Conservation (phyloP, 2,329 filamentous ascomycete species). For the Alternaria arborescens region DNA sequence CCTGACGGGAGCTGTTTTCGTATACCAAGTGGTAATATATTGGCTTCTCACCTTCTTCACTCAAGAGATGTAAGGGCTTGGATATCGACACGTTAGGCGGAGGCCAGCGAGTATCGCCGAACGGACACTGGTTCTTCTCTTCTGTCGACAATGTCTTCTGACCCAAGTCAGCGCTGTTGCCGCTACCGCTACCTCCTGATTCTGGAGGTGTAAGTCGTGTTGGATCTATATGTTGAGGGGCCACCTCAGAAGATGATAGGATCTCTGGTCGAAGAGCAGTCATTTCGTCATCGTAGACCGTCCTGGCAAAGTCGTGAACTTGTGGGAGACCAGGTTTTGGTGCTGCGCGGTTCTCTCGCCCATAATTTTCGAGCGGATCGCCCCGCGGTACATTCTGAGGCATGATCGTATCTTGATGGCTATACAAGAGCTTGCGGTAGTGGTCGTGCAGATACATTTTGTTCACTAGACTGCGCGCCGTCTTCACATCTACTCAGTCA, state of each 20-base stretch:
- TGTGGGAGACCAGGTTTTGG: background rate
- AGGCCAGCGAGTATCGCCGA: constrained; percentile 11
- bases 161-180: background rate
- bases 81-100: constrained; percentile 3
- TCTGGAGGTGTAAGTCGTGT: background rate
- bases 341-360: constrained; percentile 6
- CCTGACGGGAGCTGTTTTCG: constrained; percentile 7
- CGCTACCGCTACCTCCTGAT: background rate
- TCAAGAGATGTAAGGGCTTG: constrained; percentile 3
- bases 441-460: background rate
- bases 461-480: background rate
- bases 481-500: background rate
- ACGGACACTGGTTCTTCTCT: background rate
- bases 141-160: background rate
- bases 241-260: background rate
- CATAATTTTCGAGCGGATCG: constrained; percentile 9
- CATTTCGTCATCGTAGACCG: background rate
- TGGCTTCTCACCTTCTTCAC: background rate
- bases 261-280: fast-evolving
- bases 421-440: background rate
- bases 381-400: background rate
- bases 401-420: background rate
- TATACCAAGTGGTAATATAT: constrained; percentile 15
- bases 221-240: background rate
- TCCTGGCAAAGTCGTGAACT: background rate